Evolutionary conservation across 768 basidiomycete species (phyloP), one percentile per base, ranked within the genome.

Genomic region (Lactarius trivialis): DNA sequence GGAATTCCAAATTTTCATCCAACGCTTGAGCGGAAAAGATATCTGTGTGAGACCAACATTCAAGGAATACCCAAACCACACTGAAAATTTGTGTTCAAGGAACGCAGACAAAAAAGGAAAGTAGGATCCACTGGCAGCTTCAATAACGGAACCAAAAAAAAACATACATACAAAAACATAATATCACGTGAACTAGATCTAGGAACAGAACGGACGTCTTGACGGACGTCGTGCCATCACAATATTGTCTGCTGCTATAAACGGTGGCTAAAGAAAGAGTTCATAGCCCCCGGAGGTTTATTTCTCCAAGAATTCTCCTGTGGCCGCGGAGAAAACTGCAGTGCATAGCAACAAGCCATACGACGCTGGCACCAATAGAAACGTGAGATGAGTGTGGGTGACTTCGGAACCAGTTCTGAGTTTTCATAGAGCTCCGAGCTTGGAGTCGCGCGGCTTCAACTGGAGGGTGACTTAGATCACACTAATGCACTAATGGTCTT

Each of bases 91-190:
- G 58, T 41, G 57, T 49, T 37, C 64, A 65, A 56, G 54, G 56
- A 63, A 48, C 19, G 63, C 50, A 60, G 48, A 43, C 61, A 28
- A 64, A 58, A 55, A 58, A 55, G 61, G 61, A 63, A 57, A 54
- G 6, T 19, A 56, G 55, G 39, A 60, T 28, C 43, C 52, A 39
- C 30, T 32, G 34, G 50, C 30, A 28, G 28, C 34, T 37, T 34
- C 26, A 49, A 51, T 58, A 36, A 45, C 37, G 60, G 60, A 60
- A 50, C 33, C 48, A 52, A 60, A 51, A 56, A 41, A 32, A 34
- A 24, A 34, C 6, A 52, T 17, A 34, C 24, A 39, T 37, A 51
- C 30, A n/a, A 37, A 28, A 21, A 1, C 41, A n/a, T n/a, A n/a
- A n/a, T 17, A 49, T 60, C 64, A 67, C 56, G 60, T 58, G 58